Conservation (phyloP, 1,284 basidiomycete species). For the Boletellus sp. region DNA sequence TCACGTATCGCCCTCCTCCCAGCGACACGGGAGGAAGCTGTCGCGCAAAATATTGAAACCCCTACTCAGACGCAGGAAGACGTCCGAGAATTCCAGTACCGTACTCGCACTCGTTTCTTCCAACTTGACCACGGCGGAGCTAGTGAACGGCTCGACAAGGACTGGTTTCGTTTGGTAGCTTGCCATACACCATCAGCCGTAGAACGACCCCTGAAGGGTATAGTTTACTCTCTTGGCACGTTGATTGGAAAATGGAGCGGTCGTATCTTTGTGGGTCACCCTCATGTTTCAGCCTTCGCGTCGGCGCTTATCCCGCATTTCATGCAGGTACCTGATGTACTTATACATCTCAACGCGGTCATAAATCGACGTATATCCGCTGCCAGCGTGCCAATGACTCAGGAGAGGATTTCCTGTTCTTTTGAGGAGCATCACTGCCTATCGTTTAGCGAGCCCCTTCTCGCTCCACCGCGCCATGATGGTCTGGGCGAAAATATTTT, state of each 20-base stretch:
- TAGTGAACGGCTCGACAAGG: conserved; percentile 36
- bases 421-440: conserved; percentile 48
- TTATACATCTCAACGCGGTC: conserved; percentile 23
- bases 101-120: conserved; percentile 34
- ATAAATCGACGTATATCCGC: conserved; percentile 21
- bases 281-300: conserved; percentile 2
- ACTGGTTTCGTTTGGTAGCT: conserved; percentile 43
- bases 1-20: conserved; percentile 27
- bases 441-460: conserved; percentile 34
- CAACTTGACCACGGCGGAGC: conserved; percentile 14
- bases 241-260: conserved; percentile 43
- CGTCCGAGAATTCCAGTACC: conserved; percentile 36
- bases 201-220: conserved; percentile 36
- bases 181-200: conserved; percentile 37
- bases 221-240: conserved; percentile 40
- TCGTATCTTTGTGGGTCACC: conserved; percentile 35
- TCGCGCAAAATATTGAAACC: conserved; percentile 15
- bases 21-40: conserved; percentile 34
- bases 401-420: conserved; percentile 38
- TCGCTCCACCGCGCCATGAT: conserved; percentile 30
- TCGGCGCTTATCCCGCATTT: conserved; percentile 14
- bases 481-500: conserved; percentile 40
- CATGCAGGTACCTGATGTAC: conserved; percentile 25
- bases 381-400: conserved; percentile 27
- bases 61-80: conserved; percentile 39